Evolutionary conservation across 2,329 filamentous ascomycete genomes (phyloP).

Genomic region (Stachybotrys echinatus): DNA sequence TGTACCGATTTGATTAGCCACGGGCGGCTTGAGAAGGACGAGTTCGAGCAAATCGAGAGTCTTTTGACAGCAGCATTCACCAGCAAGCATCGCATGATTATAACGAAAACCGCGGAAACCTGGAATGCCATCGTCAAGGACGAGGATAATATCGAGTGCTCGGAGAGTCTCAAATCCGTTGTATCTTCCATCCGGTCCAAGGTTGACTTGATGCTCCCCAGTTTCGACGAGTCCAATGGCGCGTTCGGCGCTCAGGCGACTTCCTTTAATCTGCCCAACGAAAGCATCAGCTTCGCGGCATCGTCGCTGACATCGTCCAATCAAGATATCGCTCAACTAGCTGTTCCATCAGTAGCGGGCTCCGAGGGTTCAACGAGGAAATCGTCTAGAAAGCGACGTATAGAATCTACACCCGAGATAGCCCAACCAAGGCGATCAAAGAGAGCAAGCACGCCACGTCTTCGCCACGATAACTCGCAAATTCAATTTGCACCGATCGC

Average conservation of each 20-base stretch:
- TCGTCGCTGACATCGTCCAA: conserved; percentile 24
- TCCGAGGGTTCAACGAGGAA: conserved; percentile 13
- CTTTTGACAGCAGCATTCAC: conserved; percentile 51
- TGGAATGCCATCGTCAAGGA: conserved; percentile 71
- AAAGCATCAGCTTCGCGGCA: conserved; percentile 27
- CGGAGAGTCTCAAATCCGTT: conserved; percentile 55
- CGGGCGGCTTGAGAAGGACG: conserved; percentile 30
- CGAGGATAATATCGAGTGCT: conserved; percentile 56
- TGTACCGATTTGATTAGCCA: conserved; percentile 31
- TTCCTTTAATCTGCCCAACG: conserved; percentile 43
- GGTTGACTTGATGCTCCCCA: conserved; percentile 41
- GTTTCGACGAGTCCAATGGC: conserved; percentile 31
- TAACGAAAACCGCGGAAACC: conserved; percentile 39
- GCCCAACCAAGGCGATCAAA: conserved; percentile 16
- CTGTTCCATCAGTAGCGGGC: conserved; percentile 8
- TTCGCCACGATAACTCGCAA: conserved; percentile 78
- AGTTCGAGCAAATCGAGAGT: conserved; percentile 48
- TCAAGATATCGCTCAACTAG: conserved; percentile 11
- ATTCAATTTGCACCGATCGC: conserved; percentile 69
- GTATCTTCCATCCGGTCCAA: conserved; percentile 56
- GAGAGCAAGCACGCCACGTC: conserved; percentile 38
- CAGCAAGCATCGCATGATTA: conserved; percentile 52
- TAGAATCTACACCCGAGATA: conserved; percentile 19
- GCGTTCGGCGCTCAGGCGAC: conserved; percentile 32
- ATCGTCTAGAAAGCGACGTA: conserved; percentile 19